Percentiles rank a stretch among this genome's conserved stretches.
These are phyloP conservation scores for Mycena galericulata DNA, from an alignment of 768 basidiomycete species.

Conservation along the genomic window DNA sequence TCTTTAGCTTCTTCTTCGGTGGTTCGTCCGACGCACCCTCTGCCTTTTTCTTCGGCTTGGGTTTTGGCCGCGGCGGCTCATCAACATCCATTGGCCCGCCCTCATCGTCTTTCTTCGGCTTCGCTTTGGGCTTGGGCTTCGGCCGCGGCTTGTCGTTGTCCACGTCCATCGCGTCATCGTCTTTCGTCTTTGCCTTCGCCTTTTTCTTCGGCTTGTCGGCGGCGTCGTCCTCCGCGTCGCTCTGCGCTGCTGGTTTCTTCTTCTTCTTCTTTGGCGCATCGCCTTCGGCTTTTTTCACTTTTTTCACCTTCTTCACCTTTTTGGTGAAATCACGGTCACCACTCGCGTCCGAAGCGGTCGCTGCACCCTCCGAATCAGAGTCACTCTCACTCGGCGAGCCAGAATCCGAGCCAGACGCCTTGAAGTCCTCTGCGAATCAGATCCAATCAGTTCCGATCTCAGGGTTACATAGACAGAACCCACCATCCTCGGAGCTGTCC, in stretches of 20 bases:
- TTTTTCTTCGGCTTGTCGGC: constrained; percentile 52
- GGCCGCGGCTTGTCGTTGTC: constrained; percentile 57
- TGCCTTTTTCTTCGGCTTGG: constrained; percentile 57
- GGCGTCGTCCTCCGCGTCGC: constrained; percentile 40
- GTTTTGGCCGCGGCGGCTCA: constrained; percentile 51
- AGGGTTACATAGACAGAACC: constrained; percentile 28
- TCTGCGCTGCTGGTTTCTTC: constrained; percentile 54
- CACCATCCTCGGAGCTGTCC: constrained; percentile 82
- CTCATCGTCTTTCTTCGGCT: constrained; percentile 55
- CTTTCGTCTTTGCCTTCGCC: constrained; percentile 40
- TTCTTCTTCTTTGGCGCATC: constrained; percentile 55
- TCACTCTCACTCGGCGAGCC: constrained; percentile 90
- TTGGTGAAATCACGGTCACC: constrained; percentile 75
- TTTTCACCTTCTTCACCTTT: constrained; percentile 54
- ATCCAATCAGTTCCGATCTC: not conserved
- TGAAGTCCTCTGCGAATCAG: constrained; percentile 82
- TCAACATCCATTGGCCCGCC: constrained; percentile 52
- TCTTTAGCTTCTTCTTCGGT: constrained; percentile 84
- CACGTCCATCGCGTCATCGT: constrained; percentile 51
- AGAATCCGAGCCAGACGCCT: constrained; percentile 83
- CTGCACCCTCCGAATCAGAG: constrained; percentile 74
- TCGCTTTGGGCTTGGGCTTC: constrained; percentile 63
- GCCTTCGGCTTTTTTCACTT: constrained; percentile 46
- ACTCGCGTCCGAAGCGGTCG: constrained; percentile 87
- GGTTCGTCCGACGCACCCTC: constrained; percentile 62